phyloP scores from a whole-genome alignment of 2,329 filamentous ascomycete genomes.

The Dothideomycetes sp. region DNA sequence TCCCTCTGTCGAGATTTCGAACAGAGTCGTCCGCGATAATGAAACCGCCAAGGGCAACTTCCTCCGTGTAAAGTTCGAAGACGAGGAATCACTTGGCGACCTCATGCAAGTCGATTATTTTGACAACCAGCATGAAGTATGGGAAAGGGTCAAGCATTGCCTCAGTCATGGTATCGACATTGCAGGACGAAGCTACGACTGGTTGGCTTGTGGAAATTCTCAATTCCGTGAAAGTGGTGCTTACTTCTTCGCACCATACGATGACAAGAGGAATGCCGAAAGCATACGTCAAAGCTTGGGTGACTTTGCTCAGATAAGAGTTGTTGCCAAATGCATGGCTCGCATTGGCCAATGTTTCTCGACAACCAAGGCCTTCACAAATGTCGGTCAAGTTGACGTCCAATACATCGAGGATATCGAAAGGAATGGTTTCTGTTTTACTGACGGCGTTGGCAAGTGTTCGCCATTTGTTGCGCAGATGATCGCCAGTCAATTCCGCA shows the following conservation, averaged over 20 bases:
- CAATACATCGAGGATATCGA: slow-evolving; percentile 49
- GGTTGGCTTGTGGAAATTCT: slow-evolving; percentile 90
- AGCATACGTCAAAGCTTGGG: slow-evolving; percentile 84
- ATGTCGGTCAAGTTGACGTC: slow-evolving; percentile 25
- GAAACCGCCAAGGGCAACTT: slow-evolving; percentile 65
- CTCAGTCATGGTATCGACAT: slow-evolving; percentile 72
- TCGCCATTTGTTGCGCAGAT: slow-evolving; percentile 66
- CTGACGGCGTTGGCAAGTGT: slow-evolving; percentile 91
- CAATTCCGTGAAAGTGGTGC: slow-evolving; percentile 87
- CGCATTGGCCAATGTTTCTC: slow-evolving; percentile 93
- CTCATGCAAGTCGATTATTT: slow-evolving; percentile 24
- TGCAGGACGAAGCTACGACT: slow-evolving; percentile 74
- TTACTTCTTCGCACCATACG: slow-evolving; percentile 72
- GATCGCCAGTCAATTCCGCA: slow-evolving; percentile 59
- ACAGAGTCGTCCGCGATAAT: slow-evolving; percentile 73
- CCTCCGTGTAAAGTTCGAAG: slow-evolving; percentile 78
- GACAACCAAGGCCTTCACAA: slow-evolving; percentile 66
- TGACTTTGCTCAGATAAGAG: slow-evolving; percentile 66
- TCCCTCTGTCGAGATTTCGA: slow-evolving; percentile 75
- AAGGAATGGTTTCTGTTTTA: slow-evolving; percentile 70
- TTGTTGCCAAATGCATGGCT: slow-evolving; percentile 83
- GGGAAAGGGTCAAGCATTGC: slow-evolving; percentile 61
- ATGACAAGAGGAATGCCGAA: slow-evolving; percentile 45
- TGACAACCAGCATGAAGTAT: slow-evolving; percentile 43
- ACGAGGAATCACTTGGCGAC: slow-evolving; percentile 54